Base-by-base conservation (phyloP, 2,329 filamentous ascomycete species). In the Davidsoniella neocaledoniae region DNA sequence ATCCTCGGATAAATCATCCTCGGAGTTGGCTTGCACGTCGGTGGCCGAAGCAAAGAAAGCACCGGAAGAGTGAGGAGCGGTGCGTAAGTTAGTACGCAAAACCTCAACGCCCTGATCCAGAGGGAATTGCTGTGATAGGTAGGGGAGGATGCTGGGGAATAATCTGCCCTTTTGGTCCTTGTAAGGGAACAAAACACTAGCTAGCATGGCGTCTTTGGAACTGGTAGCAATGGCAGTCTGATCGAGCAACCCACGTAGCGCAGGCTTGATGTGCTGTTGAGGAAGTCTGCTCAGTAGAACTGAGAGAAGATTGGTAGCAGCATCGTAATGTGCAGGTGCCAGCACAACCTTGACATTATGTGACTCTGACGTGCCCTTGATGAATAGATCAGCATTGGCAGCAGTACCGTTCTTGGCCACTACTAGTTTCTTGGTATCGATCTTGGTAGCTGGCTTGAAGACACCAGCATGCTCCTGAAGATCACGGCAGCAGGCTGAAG, bases 131-230 rank as follows among this genome's bases (percentile, higher is more conserved):
- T 79, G 73, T 6, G 78, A 75, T 23, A 95, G 67, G 57, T 94
- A 83, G 0, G 90, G 88, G 44, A 94, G 64, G 44, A 94, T 81
- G 61, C 81, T 91, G 25, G 83, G 72, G 53, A 79, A 76, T 47
- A 76, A 73, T 55, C 76, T 69, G 40, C 80, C 74, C 60, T 79
- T 72, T 58, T 75, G 68, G 58, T 79, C 69, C 54, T 77, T 66
- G 62, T 79, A 76, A 0, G 86, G 85, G 62, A 91, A 86, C 53
- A 95, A 68, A 10, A 93, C 79, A 61, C 86, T 90, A 5, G 86
- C 78, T 9, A 91, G 60, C 74, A 95, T 84, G 40, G 83, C 81
- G 29, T 79, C 70, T 59, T 78, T 79, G 61, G 81, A 72, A 53
- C 73, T 71, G 4, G 71, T 74, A 19, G 94, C 66, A 50, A 94